These are phyloP conservation scores for Pleurotus sapidus DNA, from an alignment of 768 basidiomycete genomes.

Conservation along the genomic window DNA sequence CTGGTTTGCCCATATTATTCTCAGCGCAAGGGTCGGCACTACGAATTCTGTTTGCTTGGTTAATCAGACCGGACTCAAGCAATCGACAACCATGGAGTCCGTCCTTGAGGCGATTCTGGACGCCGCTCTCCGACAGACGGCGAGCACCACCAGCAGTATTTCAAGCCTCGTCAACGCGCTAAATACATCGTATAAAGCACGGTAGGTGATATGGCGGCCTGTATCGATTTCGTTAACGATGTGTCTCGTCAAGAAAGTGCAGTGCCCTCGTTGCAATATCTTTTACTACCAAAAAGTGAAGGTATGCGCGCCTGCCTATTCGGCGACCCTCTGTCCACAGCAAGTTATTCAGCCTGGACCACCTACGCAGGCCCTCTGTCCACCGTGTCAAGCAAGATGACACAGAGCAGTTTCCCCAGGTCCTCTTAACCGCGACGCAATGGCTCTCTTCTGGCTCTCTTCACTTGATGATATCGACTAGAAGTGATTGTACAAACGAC, in stretches of 20 bases:
- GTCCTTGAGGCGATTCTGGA: background rate
- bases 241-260: constrained; percentile 5
- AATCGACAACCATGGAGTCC: too few relatives aligned
- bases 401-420: background rate
- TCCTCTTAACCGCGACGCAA: too few relatives aligned
- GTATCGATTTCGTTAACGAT: background rate
- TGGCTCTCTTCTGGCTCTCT: too few relatives aligned
- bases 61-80: too few relatives aligned
- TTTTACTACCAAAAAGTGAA: background rate
- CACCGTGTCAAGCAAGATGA: background rate
- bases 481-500: too few relatives aligned
- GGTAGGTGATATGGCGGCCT: background rate
- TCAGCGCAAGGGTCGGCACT: too few relatives aligned
- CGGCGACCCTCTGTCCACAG: background rate
- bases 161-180: background rate
- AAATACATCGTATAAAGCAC: background rate
- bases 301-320: background rate
- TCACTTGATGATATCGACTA: too few relatives aligned
- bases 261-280: constrained; percentile 1
- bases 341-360: background rate
- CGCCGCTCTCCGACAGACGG: background rate
- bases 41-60: too few relatives aligned
- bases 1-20: too few relatives aligned
- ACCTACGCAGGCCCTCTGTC: background rate
- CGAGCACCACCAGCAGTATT: background rate